Base-by-base conservation (phyloP, 352 stramenopile species). In the Phytopythium helicoides region DNA sequence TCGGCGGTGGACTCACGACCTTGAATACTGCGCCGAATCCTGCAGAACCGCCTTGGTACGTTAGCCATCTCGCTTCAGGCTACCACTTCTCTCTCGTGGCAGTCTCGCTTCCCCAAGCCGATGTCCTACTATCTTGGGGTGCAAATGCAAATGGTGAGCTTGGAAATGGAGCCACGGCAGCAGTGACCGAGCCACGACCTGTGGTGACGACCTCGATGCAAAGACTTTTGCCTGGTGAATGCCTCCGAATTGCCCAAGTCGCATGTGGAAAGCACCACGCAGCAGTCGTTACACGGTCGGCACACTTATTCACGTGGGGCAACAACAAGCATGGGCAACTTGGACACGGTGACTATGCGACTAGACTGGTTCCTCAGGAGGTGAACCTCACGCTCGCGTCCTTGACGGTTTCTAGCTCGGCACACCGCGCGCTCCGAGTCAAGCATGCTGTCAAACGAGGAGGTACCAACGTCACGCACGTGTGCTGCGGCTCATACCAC, bases 321-420 rank as follows among this genome's bases (percentile, higher is more conserved):
- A 74, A 68, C 54, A 89, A 87, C 62, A 88, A 88, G 46, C 79
- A 83, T 47, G 81, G 79, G 12, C 81, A 92, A 31, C 62, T 92
- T 1, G 81, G 81, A 0, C 58, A 82, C 22, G 66, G 72, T 8
- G 75, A 89, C 51, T 92, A 76, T 52, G 58, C 70, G 0, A 64
- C 74, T 19, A 51, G 68, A 0, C 56, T 68, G 2, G 47, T 56
- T n/a, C 81, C 81, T 0, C 62, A 75, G 1, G 76, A 84, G 49
- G 77, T 92, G 6, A 60, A 74, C 8, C 83, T 87, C 36, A 68
- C 71, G 0, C 65, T 74, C 1, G 70, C 66, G 0, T 56, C 67
- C 7, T 58, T 82, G 21, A 19, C 22, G 0, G 21, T 33, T 14
- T 36, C 47, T 3, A 77, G 62, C 14, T 85, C 76, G 1, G 66